Conservation (phyloP, 805 yeast species). For the Nakazawaea pomicola region DNA sequence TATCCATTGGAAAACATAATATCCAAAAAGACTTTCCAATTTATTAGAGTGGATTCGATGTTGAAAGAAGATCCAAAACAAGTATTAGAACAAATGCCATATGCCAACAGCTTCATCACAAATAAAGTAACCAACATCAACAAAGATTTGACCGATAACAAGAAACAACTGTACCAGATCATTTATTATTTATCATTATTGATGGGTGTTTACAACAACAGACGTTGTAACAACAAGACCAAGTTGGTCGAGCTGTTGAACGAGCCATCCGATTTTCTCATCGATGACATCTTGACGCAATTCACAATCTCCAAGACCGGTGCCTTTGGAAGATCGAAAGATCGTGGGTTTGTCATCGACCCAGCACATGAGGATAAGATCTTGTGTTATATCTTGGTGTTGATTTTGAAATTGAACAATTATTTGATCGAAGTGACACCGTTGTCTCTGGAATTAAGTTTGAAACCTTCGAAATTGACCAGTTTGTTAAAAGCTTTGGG, state of each 20-base stretch:
- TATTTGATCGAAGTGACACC: conserved; percentile 75
- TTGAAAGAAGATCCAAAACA: conserved; percentile 49
- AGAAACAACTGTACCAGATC: conserved; percentile 57
- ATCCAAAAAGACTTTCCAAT: conserved; percentile 57
- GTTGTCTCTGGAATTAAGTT: conserved; percentile 75
- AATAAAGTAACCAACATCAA: conserved; percentile 38
- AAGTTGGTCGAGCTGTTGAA: conserved; percentile 56
- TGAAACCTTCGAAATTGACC: conserved; percentile 69
- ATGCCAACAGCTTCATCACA: conserved; percentile 44
- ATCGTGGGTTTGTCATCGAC: conserved; percentile 73
- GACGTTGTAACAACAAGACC: conserved; percentile 57
- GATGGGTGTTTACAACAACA: conserved; percentile 72
- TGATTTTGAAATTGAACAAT: conserved; percentile 70
- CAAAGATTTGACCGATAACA: conserved; percentile 31
- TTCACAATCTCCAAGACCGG: conserved; percentile 67
- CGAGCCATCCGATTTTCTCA: conserved; percentile 65
- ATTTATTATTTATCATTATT: conserved; percentile 78
- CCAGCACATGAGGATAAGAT: conserved; percentile 86
- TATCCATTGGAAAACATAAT: conserved; percentile 73
- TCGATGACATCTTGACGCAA: conserved; percentile 66
- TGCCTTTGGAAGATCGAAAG: conserved; percentile 68
- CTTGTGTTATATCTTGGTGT: conserved; percentile 69
- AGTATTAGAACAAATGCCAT: conserved; percentile 60
- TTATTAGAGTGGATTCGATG: conserved; percentile 59
- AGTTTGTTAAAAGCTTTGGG: conserved; percentile 78